Conservation (phyloP, 192 early-diverging fungal genomes). For the Lobosporangium transversale region DNA sequence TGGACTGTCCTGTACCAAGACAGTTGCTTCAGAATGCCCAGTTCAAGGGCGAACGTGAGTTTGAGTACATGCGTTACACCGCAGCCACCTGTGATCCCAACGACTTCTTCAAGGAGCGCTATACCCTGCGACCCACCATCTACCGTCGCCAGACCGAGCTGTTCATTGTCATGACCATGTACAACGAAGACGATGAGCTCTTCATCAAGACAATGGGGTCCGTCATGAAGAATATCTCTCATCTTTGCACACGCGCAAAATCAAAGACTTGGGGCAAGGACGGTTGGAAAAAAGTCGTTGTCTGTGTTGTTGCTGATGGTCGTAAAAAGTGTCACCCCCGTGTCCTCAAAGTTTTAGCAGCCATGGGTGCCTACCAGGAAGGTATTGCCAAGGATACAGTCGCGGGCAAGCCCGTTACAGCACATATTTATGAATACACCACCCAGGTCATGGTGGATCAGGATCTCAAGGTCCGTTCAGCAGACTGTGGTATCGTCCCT, state of each 20-base stretch:
- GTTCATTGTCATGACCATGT: conserved; percentile 73
- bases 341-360: conserved; percentile 79
- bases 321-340: conserved; percentile 82
- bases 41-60: conserved; percentile 67
- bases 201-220: conserved; percentile 89
- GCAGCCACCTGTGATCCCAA: conserved; percentile 76
- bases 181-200: conserved; percentile 84
- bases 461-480: conserved; percentile 70
- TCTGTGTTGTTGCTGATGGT: conserved; percentile 92
- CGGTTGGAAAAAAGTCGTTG: conserved; percentile 91
- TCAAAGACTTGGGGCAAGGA: conserved; percentile 83
- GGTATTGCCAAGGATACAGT: conserved; percentile 75
- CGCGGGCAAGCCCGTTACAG: conserved; percentile 75
- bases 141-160: conserved; percentile 67
- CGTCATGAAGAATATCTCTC: conserved; percentile 91
- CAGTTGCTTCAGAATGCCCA: conserved; percentile 65
- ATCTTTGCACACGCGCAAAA: conserved; percentile 81
- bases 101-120: conserved; percentile 66
- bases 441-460: conserved; percentile 74
- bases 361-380: conserved; percentile 82
- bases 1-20: conserved; percentile 74
- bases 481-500: conserved; percentile 77
- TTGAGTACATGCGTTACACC: conserved; percentile 81
- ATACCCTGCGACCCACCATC: conserved; percentile 66
- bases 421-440: conserved; percentile 93